Evolutionary conservation across 805 yeast species (phyloP).

Genomic region (Saturnispora silvae): DNA sequence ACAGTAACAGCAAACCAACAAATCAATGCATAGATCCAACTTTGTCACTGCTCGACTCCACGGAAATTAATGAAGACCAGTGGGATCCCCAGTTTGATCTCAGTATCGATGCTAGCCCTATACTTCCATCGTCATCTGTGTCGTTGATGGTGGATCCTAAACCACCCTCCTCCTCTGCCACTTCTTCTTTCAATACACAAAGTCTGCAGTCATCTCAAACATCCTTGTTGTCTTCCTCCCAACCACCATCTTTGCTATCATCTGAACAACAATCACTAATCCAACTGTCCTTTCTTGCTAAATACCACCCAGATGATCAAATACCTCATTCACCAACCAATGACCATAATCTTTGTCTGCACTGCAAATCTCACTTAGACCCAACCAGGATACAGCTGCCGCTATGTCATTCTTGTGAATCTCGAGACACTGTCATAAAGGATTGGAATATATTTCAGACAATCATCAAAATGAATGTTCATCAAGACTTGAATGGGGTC

Average conservation of each 20-base stretch:
- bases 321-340: constrained; percentile 12
- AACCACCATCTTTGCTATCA: constrained; percentile 14
- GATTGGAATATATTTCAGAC: constrained; percentile 19
- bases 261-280: constrained; percentile 16
- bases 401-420: constrained; percentile 19
- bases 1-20: no score
- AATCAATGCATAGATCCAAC: constrained; percentile 12
- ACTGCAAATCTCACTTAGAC: constrained; percentile 10
- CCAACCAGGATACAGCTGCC: constrained; percentile 11
- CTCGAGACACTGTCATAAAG: constrained; percentile 17
- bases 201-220: no score
- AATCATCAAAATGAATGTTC: constrained; percentile 18
- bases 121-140: no score
- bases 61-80: constrained; percentile 5
- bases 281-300: constrained; percentile 15
- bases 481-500: constrained; percentile 19
- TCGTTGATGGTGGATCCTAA: no score
- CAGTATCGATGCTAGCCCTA: constrained; percentile 15
- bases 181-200: no score
- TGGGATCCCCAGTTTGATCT: constrained; percentile 13
- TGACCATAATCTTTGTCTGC: constrained; percentile 11
- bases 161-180: no score
- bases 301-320: constrained; percentile 13
- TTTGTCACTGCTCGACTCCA: constrained; percentile 10
- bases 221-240: no score